Evolutionary conservation across 2,329 filamentous ascomycete genomes (phyloP).

Genomic region (Fusarium armeniacum): DNA sequence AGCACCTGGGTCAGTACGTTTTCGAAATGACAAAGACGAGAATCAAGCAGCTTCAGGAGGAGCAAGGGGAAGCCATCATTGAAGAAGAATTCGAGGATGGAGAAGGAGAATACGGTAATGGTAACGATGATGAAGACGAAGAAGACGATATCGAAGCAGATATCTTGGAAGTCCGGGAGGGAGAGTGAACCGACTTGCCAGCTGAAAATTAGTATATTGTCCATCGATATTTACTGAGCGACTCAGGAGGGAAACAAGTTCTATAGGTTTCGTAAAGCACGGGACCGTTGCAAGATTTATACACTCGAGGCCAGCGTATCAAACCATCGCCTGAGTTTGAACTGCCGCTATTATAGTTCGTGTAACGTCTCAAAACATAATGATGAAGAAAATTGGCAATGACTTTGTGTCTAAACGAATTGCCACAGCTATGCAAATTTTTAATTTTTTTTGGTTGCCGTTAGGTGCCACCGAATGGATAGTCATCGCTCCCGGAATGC

Average conservation of each 20-base stretch:
- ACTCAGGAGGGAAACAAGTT: constrained; percentile 19
- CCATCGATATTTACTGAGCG: constrained; percentile 17
- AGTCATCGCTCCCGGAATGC: no score
- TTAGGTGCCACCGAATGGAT: no score
- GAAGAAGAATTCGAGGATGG: constrained; percentile 53
- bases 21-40: constrained; percentile 89
- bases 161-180: constrained; percentile 56
- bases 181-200: constrained; percentile 49
- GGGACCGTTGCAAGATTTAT: constrained; percentile 5
- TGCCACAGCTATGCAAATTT: no score
- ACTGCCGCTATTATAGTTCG: neutral
- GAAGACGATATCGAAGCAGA: constrained; percentile 53
- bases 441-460: no score
- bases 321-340: neutral
- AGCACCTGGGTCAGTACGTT: constrained; percentile 96
- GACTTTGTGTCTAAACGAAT: neutral
- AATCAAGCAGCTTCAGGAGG: constrained; percentile 64
- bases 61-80: constrained; percentile 46
- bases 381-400: no score
- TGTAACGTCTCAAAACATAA: neutral
- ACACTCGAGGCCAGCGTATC: neutral
- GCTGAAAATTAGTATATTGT: constrained; percentile 19
- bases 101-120: constrained; percentile 52
- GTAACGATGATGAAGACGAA: constrained; percentile 51
- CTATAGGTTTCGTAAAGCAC: constrained; percentile 5